phyloP scores from a whole-genome alignment of 2,329 filamentous ascomycete species.

The Aspergillus tamarii region DNA sequence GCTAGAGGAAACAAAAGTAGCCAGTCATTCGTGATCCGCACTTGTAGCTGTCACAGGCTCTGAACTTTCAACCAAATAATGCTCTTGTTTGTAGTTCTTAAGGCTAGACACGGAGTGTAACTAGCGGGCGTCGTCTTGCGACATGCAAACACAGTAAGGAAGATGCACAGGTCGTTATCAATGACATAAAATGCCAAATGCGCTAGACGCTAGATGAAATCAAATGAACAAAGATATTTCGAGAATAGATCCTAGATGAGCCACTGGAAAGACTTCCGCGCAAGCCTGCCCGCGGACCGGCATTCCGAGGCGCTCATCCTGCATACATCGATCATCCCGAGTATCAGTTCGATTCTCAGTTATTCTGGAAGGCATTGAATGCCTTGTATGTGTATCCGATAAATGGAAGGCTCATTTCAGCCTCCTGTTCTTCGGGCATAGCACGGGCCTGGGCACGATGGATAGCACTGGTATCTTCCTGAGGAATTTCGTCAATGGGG shows the following conservation, averaged over 20 bases:
- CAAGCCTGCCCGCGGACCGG: slow-evolving; percentile 40
- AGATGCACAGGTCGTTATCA: slow-evolving; percentile 31
- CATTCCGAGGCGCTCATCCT: slow-evolving; percentile 25
- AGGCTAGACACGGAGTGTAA: slow-evolving; percentile 18
- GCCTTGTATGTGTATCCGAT: slow-evolving; percentile 98
- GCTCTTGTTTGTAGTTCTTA: slow-evolving; percentile 19
- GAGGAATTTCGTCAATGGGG: slow-evolving; percentile 97
- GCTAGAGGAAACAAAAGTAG: slow-evolving; percentile 13
- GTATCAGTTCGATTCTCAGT: slow-evolving; percentile 30
- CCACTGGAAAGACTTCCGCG: slow-evolving; percentile 27
- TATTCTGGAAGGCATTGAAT: slow-evolving; percentile 69
- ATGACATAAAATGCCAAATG: slow-evolving; percentile 26
- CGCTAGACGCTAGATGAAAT: slow-evolving; percentile 42
- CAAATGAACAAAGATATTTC: slow-evolving; percentile 30
- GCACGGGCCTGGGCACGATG: slow-evolving; percentile 81
- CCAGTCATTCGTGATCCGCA: slow-evolving; percentile 25
- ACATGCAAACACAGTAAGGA: slow-evolving; percentile 29
- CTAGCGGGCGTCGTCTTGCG: slow-evolving; percentile 26
- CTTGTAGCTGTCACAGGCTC: slow-evolving; percentile 17
- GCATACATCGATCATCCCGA: slow-evolving; percentile 21
- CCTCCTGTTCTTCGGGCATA: slow-evolving; percentile 74
- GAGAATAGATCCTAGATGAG: slow-evolving; percentile 25
- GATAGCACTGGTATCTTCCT: slow-evolving; percentile 88
- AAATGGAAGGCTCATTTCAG: slow-evolving; percentile 94
- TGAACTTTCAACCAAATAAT: slow-evolving; percentile 15